Base-by-base conservation (phyloP, 2,329 filamentous ascomycete genomes). In the Penicillium janthinellum region DNA sequence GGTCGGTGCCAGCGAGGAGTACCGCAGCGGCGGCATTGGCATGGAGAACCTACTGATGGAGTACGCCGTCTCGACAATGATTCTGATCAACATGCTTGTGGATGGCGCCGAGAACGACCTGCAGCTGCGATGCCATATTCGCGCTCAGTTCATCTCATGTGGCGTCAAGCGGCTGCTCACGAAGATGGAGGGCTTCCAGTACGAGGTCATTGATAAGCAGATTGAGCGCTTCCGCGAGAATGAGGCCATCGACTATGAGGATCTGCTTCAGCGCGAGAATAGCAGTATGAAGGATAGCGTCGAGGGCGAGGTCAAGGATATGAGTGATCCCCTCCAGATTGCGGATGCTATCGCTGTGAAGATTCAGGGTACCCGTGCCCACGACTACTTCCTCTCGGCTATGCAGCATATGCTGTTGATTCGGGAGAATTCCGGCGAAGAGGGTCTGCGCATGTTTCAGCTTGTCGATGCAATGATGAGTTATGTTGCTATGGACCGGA, bases 11-110 rank as follows among this genome's bases (percentile, higher is more conserved):
- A 97, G 92, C 71, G 95, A 98, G 71, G 95, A 99, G 79, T 89
- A 96, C 60, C 90, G 95, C 68, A 96, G 91, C 70, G 95, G 95
- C 65, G 95, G 95, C 65, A 96, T 97, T 71, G 95, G 95, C 75
- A 96, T 98, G 89, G 95, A 99, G 84, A 98, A 98, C 77, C 82
- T 97, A 71, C 84, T 99, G 56, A 98, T 99, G 95, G 95, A 99
- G 83, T 99, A 99, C 73, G 94, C 93, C 41, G 91, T 98, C 51
- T 91, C 94, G 37, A 96, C 93, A 1, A 85, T 99, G 71, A 92
- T 98, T 73, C 84, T 99, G 71, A 87, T 98, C 82, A 99, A 98
- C 79, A 96, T 96, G 89, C 86, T 98, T 68, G 88, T 99, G 62
- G 95, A 98, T 77, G 91, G 92, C 3, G 90, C 93, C 0, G 90